phyloP scores from a whole-genome alignment of 2,329 filamentous ascomycete species.

The Diaporthe vexans region DNA sequence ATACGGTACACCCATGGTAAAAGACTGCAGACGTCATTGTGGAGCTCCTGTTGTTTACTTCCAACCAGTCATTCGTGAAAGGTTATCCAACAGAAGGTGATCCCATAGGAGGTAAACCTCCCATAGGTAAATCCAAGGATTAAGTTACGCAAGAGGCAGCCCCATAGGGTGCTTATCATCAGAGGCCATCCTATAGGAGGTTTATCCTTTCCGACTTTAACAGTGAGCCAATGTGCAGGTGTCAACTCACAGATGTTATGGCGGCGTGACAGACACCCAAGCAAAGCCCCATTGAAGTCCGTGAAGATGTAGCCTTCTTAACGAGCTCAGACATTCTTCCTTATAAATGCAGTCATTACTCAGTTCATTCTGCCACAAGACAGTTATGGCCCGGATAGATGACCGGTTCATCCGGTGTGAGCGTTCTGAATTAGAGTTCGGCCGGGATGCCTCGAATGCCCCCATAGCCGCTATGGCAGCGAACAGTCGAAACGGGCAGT shows the following conservation, averaged over 20 bases:
- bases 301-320: too few species aligned
- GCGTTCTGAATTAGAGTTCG: constrained; percentile 12
- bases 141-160: accelerated
- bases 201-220: too few species aligned
- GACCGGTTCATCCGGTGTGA: constrained; percentile 16
- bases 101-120: background rate
- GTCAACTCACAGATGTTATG: too few species aligned
- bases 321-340: too few species aligned
- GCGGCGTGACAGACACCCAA: too few species aligned
- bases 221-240: too few species aligned
- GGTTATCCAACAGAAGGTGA: background rate
- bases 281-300: background rate
- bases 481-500: constrained; percentile 16
- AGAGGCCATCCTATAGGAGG: background rate
- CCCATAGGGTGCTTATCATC: background rate
- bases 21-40: background rate
- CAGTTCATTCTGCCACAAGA: too few species aligned
- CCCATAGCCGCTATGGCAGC: background rate
- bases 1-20: background rate
- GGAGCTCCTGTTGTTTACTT: background rate
- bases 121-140: too few species aligned
- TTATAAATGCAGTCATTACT: too few species aligned
- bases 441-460: background rate
- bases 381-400: background rate
- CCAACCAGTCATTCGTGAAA: background rate